A percentile compares a stretch with the other conserved stretches of the same genome.
phyloP scores from a whole-genome alignment of 2,329 filamentous ascomycete genomes.

The Arthroderma uncinatum region DNA sequence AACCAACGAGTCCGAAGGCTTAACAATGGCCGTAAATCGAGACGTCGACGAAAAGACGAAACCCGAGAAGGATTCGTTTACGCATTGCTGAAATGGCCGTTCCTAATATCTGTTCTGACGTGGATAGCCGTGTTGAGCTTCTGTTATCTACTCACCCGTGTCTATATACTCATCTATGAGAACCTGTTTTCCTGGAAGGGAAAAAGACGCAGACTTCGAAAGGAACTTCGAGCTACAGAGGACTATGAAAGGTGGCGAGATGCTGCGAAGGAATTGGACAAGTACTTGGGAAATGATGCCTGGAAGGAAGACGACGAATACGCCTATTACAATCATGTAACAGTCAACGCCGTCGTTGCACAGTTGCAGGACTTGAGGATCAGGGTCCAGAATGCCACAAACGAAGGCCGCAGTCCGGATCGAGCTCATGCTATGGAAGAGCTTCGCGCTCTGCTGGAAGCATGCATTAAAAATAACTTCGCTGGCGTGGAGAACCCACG shows the following conservation, averaged over 20 bases:
- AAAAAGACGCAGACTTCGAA: conserved; percentile 57
- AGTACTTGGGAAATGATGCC: conserved; percentile 58
- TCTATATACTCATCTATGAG: conserved; percentile 90
- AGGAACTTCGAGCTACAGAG: conserved; percentile 57
- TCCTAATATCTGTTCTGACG: conserved; percentile 64
- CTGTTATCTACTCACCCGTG: conserved; percentile 66
- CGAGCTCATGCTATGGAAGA: conserved; percentile 50
- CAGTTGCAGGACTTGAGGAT: conserved; percentile 49
- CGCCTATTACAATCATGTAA: conserved; percentile 78
- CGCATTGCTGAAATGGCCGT: conserved; percentile 78
- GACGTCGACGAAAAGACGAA: conserved; percentile 66
- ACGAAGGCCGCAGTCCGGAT: conserved; percentile 20
- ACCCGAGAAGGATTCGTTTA: conserved; percentile 91
- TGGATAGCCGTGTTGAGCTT: conserved; percentile 68
- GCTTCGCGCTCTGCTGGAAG: conserved; percentile 66
- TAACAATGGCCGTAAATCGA: conserved; percentile 35
- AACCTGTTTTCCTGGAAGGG: conserved; percentile 85
- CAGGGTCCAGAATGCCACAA: conserved; percentile 25
- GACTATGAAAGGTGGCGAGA: conserved; percentile 75
- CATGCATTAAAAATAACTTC: conserved; percentile 96
- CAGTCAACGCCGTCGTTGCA: conserved; percentile 62
- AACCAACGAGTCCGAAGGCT: conserved; percentile 54
- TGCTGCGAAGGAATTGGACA: conserved; percentile 68
- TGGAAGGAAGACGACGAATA: conserved; percentile 46
- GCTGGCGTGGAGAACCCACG: conserved; percentile 86